Evolutionary conservation across 2,329 filamentous ascomycete species (phyloP), one percentile per base, ranked within the genome.

Genomic region (Rhinocladiella mackenziei): DNA sequence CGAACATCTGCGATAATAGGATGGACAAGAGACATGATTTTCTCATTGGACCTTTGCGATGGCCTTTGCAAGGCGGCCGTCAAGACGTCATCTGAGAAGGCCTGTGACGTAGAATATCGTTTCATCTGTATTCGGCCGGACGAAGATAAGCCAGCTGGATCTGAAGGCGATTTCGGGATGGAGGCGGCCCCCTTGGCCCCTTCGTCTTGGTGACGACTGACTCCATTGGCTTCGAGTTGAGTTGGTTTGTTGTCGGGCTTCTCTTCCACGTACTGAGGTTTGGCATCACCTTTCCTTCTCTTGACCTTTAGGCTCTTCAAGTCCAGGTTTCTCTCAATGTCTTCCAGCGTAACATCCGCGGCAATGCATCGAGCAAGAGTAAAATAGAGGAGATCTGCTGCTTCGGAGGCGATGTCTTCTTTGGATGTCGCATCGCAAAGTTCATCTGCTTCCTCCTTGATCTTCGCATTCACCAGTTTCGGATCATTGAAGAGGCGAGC

Each of bases 371-470:
- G 94, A 15, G 92, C 87, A 43, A 98, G 70, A 5, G 91, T 88
- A 71, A 98, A 98, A 71, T 97, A 98, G 40, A 98, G 81, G 43
- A 98, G 71, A 62, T 98, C 92, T 0, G 92, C 92, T 6, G 92
- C 89, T 66, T 98, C 92, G 53, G 94, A 94, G 2, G 92, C 88
- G 51, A 95, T 78, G 10, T 97, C 86, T 51, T 89, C 76, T 49
- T 86, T 84, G 0, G 81, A 83, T 55, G 81, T 81, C 11, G 92
- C 91, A 53, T 92, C 81, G 61, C 91, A 96, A 30, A 98, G 76
- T 69, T 98, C 92, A 60, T 94, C 86, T 0, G 92, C 92, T 65
- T 98, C 92, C 66, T 98, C 92, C 81, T 97, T 94, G 43, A 98
- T 96, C 75, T 98, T 98, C 2, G 92, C 92, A 31, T 86, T 78